Evolutionary conservation across 2,329 filamentous ascomycete species (phyloP).

Genomic region (Zymoseptoria ardabiliae): DNA sequence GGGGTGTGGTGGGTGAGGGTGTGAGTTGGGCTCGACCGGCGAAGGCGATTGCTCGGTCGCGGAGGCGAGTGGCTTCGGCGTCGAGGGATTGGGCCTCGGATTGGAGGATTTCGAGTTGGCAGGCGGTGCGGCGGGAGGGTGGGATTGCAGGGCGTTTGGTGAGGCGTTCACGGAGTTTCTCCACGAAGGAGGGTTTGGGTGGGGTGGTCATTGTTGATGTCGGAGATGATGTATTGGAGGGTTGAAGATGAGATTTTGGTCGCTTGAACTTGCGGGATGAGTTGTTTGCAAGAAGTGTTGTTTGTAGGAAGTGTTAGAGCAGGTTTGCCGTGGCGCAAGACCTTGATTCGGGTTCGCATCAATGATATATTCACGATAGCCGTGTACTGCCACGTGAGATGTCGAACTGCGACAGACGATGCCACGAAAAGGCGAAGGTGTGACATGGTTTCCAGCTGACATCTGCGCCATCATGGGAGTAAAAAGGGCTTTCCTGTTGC

Average conservation of each 20-base stretch:
- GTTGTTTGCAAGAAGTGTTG: no score
- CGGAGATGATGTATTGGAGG: neutral
- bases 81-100: conserved; percentile 6
- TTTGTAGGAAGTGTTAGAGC: neutral
- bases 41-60: neutral
- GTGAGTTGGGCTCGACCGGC: conserved; percentile 2
- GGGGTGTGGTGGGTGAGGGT: neutral
- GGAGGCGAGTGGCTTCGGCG: neutral
- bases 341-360: neutral
- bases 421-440: neutral
- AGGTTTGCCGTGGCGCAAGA: neutral
- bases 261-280: neutral
- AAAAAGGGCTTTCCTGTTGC: no score
- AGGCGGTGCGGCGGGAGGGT: neutral
- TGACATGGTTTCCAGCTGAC: neutral
- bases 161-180: neutral
- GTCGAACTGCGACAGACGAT: neutral
- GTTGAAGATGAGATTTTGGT: neutral
- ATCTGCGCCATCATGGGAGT: no score
- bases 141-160: neutral
- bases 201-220: neutral
- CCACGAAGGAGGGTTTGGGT: neutral
- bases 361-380: neutral
- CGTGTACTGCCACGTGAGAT: neutral
- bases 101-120: conserved; percentile 5